phyloP scores from a whole-genome alignment of 805 yeast species.

The Starmerella khaoyaiensis region DNA sequence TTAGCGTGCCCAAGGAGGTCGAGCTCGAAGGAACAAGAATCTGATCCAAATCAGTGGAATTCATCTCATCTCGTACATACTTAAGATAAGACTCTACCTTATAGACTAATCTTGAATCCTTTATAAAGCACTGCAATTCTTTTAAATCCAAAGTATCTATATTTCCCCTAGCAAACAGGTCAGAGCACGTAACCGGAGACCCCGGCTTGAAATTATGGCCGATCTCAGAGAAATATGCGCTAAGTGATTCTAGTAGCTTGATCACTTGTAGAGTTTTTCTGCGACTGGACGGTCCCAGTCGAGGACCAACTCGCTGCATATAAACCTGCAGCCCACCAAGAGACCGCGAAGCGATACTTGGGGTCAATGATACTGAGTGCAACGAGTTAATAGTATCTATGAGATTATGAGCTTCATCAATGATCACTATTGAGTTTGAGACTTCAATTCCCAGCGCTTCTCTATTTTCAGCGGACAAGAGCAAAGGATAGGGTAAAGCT shows the following conservation, averaged over 20 bases:
- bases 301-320: slow-evolving; percentile 44
- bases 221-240: slow-evolving; percentile 33
- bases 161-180: slow-evolving; percentile 45
- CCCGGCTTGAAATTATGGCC: slow-evolving; percentile 35
- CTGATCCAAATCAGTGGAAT: too few relatives aligned
- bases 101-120: slow-evolving; percentile 62
- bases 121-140: slow-evolving; percentile 50
- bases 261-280: slow-evolving; percentile 52
- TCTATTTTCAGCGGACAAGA: slow-evolving; percentile 51
- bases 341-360: slow-evolving; percentile 36
- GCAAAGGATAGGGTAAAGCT: slow-evolving; percentile 73
- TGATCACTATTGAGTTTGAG: slow-evolving; percentile 53
- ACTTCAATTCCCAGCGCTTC: slow-evolving; percentile 45
- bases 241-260: slow-evolving; percentile 42
- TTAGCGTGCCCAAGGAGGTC: slow-evolving; percentile 27
- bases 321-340: slow-evolving; percentile 42
- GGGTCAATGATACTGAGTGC: slow-evolving; percentile 47
- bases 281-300: slow-evolving; percentile 59
- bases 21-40: too few relatives aligned
- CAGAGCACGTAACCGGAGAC: slow-evolving; percentile 36
- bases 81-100: slow-evolving; percentile 65
- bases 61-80: not conserved
- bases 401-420: slow-evolving; percentile 89
- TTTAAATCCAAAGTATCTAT: slow-evolving; percentile 62
- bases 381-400: slow-evolving; percentile 62